Evolutionary conservation across 495 filamentous ascomycete genomes (phyloP).

Genomic region (Penicillium canariense): DNA sequence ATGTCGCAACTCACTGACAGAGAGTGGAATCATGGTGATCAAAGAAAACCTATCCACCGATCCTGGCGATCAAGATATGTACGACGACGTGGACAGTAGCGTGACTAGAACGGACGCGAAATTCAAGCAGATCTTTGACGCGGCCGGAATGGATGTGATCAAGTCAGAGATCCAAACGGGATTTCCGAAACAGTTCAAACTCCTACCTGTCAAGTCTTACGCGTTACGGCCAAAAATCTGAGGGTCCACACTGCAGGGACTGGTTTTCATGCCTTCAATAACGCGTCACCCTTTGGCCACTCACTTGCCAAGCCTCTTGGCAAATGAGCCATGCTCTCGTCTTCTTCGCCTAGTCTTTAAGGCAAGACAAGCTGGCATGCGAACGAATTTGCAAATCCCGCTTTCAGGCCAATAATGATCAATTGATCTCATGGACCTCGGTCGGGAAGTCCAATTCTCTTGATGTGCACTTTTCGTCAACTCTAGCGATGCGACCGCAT

Average conservation of each 20-base stretch:
- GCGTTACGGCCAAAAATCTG: conserved; percentile 48
- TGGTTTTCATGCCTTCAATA: neutral
- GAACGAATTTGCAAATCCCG: too few relatives aligned
- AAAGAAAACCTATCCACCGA: conserved; percentile 83
- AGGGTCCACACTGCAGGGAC: neutral
- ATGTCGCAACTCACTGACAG: conserved; percentile 54
- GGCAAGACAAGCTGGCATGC: neutral
- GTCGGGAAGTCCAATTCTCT: neutral
- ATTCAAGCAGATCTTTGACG: conserved; percentile 64
- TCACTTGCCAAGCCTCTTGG: neutral
- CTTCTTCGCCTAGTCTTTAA: neutral
- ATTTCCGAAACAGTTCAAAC: conserved; percentile 58
- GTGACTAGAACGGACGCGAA: conserved; percentile 75
- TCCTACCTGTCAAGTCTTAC: conserved; percentile 71
- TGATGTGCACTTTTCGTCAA: neutral
- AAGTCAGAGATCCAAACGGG: conserved; percentile 75
- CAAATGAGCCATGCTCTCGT: neutral
- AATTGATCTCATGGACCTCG: neutral
- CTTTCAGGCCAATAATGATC: neutral
- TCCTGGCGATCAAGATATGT: conserved; percentile 57
- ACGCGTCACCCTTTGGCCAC: neutral
- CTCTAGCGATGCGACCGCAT: neutral
- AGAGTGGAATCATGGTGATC: conserved; percentile 61
- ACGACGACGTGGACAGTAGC: conserved; percentile 74
- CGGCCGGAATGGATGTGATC: conserved; percentile 65